These are phyloP conservation scores for Furcasterigmium furcatum DNA, from an alignment of 2,329 filamentous ascomycete genomes.

Conservation along the genomic window DNA sequence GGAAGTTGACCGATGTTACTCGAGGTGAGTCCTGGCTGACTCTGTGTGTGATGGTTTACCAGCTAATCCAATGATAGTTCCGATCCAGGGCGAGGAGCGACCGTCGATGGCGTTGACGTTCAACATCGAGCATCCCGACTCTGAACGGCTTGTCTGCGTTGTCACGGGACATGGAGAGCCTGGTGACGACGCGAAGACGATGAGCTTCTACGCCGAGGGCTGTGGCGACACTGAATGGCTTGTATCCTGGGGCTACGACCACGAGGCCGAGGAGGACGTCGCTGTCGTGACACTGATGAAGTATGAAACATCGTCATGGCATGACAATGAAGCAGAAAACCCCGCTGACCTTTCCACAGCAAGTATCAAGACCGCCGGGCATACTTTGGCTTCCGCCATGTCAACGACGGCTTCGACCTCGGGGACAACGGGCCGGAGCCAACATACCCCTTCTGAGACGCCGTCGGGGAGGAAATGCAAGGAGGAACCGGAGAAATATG, in stretches of 20 bases:
- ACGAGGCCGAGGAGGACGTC: conserved; percentile 15
- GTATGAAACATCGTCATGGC: conserved; percentile 14
- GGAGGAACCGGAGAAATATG: no score
- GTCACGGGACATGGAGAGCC: conserved; percentile 7
- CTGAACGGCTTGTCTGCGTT: conserved; percentile 11
- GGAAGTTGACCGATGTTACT: conserved; percentile 7
- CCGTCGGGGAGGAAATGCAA: background rate
- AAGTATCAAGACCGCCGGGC: conserved; percentile 2
- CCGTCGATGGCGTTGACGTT: background rate
- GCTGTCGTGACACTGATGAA: conserved; percentile 25
- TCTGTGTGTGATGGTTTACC: background rate
- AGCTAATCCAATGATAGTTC: background rate
- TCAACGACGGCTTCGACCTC: conserved; percentile 5
- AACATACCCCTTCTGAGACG: background rate
- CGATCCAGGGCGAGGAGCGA: background rate
- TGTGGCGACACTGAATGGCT: conserved; percentile 21
- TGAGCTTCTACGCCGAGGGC: conserved; percentile 17
- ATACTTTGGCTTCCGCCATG: conserved; percentile 9
- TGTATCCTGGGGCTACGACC: conserved; percentile 27
- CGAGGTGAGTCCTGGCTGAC: conserved; percentile 6
- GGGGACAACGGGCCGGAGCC: conserved; percentile 5
- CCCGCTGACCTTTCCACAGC: background rate
- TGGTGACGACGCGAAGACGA: conserved; percentile 10
- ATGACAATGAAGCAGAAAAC: background rate
- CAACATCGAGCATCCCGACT: background rate